These are phyloP conservation scores for Leersia perrieri DNA, from an alignment of 176 grass and related monocot species.

Conservation along the genomic window DNA sequence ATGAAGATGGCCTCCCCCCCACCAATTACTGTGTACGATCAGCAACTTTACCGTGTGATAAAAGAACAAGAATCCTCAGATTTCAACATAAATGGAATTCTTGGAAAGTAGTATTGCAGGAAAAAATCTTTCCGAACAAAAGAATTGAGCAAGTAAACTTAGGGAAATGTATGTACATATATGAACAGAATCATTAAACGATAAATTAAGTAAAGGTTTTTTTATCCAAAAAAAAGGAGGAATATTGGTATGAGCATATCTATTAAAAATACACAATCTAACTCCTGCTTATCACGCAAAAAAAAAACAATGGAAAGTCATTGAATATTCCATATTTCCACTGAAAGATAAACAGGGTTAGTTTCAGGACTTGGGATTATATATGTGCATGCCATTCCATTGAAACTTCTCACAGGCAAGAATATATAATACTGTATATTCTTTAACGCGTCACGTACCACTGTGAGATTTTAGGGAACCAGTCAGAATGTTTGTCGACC, in stretches of 20 bases:
- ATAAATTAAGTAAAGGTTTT: not conserved
- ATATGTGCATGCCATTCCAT: not conserved
- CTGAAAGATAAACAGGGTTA: not conserved
- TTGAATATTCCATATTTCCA: not conserved
- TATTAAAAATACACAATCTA: not conserved
- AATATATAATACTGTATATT: constrained; percentile 14
- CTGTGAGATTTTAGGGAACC: not conserved
- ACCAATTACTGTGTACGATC: too few species aligned
- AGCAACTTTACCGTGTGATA: too few species aligned
- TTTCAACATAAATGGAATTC: not conserved
- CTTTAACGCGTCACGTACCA: not conserved
- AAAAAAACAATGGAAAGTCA: not conserved
- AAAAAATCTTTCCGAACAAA: not conserved
- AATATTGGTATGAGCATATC: not conserved
- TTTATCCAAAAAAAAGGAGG: not conserved
- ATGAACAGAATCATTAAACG: not conserved
- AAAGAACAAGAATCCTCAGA: too few species aligned
- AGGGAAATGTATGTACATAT: not conserved
- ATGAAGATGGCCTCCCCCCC: too few species aligned
- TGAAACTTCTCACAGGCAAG: not conserved
- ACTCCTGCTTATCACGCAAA: not conserved
- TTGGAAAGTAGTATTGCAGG: not conserved
- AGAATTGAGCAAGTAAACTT: not conserved
- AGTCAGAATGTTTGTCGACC: not conserved
- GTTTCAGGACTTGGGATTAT: not conserved